Conservation (phyloP, 1,139 yeast genomes). For the Dujonia santamariae region DNA sequence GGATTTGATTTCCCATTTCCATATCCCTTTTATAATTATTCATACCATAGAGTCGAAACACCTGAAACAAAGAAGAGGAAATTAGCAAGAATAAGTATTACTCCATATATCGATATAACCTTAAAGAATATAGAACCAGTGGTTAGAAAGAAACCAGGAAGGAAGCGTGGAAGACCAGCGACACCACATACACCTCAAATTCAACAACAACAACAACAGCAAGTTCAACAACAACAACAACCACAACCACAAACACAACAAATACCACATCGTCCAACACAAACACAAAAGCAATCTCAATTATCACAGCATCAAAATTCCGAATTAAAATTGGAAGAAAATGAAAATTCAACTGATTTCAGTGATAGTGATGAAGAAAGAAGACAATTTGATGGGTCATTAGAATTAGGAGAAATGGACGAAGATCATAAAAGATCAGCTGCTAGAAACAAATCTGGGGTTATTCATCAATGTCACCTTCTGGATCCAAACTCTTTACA, state of each 20-base stretch:
- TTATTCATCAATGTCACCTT: slow-evolving; percentile 44
- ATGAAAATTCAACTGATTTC: slow-evolving; percentile 8
- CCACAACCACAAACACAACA: background rate
- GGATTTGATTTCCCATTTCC: slow-evolving; percentile 49
- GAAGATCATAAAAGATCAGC: slow-evolving; percentile 14
- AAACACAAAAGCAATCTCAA: background rate
- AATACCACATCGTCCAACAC: background rate
- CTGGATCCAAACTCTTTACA: slow-evolving; percentile 30
- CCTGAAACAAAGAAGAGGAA: slow-evolving; percentile 24
- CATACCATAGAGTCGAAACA: slow-evolving; percentile 38
- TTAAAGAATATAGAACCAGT: slow-evolving; percentile 17
- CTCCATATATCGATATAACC: slow-evolving; percentile 38
- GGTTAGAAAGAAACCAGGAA: slow-evolving; percentile 2
- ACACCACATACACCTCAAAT: background rate
- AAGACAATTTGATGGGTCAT: background rate
- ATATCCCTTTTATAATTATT: slow-evolving; percentile 45
- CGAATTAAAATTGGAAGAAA: background rate
- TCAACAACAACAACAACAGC: background rate
- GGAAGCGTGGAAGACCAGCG: background rate
- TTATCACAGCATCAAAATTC: background rate
- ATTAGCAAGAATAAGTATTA: slow-evolving; percentile 24
- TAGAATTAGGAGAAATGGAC: slow-evolving; percentile 8
- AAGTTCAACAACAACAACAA: background rate
- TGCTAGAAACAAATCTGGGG: slow-evolving; percentile 25
- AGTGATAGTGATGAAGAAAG: slow-evolving; percentile 11